phyloP scores from a whole-genome alignment of 768 basidiomycete genomes.

The Rubroboletus pulcherrimus region DNA sequence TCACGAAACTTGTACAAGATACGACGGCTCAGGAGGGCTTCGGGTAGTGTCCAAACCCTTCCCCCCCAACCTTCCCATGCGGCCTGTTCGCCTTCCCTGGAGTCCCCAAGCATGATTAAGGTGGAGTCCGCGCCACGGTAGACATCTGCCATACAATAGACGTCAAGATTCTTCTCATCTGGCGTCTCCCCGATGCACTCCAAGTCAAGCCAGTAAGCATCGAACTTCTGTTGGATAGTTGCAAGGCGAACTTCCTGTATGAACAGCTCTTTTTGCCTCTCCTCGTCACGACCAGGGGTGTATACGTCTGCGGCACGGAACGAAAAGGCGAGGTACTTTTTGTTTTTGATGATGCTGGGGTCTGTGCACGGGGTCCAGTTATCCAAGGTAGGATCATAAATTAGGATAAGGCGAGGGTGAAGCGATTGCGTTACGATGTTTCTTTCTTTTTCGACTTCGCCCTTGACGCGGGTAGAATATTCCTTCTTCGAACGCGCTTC shows the following conservation, averaged over 20 bases:
- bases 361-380: conserved; percentile 8
- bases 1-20: conserved; percentile 7
- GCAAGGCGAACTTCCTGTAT: conserved; percentile 4
- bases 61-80: conserved; percentile 13
- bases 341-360: background rate
- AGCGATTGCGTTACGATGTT: conserved; percentile 8
- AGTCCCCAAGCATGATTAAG: background rate
- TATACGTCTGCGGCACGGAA: conserved; percentile 12
- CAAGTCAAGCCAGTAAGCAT: conserved; percentile 20
- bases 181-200: conserved; percentile 11
- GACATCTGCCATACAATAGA: background rate
- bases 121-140: background rate
- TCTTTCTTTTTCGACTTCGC: background rate
- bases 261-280: conserved; percentile 2
- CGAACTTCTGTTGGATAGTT: background rate
- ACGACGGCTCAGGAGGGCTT: conserved; percentile 9
- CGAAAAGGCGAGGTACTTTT: conserved; percentile 15
- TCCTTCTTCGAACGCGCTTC: conserved; percentile 20
- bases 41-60: conserved; percentile 17
- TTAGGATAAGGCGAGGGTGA: conserved; percentile 10
- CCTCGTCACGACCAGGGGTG: conserved; percentile 1
- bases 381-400: background rate
- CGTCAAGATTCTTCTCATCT: background rate
- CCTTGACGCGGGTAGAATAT: conserved; percentile 4
- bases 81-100: background rate